phyloP scores from a whole-genome alignment of 768 basidiomycete species.

The Lentinus brumalis region DNA sequence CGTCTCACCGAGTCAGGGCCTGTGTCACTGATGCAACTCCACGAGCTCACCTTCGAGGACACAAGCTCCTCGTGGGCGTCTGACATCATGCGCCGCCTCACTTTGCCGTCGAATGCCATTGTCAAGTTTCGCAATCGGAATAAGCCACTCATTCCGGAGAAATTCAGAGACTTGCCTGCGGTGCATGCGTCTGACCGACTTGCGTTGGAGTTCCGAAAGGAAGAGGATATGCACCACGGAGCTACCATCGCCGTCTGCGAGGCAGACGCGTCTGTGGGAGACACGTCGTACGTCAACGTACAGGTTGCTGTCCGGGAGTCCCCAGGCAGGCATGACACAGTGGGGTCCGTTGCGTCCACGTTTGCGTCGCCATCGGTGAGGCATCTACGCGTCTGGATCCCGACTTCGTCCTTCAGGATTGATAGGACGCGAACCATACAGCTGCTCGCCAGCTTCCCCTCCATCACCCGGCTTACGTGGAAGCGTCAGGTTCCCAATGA shows the following conservation, averaged over 20 bases:
- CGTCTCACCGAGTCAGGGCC: background rate
- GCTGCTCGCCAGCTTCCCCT: background rate
- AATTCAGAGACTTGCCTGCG: too few species aligned
- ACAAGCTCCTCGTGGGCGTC: background rate
- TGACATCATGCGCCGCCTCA: background rate
- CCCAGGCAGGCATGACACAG: background rate
- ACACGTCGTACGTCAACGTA: background rate
- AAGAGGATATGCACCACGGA: too few species aligned
- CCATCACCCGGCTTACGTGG: background rate
- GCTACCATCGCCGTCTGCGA: too few species aligned
- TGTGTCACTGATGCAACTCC: background rate
- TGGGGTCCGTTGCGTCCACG: background rate
- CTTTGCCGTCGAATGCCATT: background rate
- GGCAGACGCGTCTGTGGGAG: too few species aligned
- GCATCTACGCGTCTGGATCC: background rate
- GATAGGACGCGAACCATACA: background rate
- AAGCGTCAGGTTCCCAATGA: background rate
- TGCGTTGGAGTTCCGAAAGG: too few species aligned
- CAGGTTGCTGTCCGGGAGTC: background rate
- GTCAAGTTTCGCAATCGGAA: background rate
- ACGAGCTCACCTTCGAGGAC: background rate
- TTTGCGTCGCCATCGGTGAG: background rate
- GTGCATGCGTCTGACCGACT: too few species aligned
- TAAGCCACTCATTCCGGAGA: too few species aligned
- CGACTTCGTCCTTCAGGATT: background rate